Evolutionary conservation across 2,329 filamentous ascomycete genomes (phyloP), one percentile per base, ranked within the genome.

Genomic region (Stenocarpella maydis): DNA sequence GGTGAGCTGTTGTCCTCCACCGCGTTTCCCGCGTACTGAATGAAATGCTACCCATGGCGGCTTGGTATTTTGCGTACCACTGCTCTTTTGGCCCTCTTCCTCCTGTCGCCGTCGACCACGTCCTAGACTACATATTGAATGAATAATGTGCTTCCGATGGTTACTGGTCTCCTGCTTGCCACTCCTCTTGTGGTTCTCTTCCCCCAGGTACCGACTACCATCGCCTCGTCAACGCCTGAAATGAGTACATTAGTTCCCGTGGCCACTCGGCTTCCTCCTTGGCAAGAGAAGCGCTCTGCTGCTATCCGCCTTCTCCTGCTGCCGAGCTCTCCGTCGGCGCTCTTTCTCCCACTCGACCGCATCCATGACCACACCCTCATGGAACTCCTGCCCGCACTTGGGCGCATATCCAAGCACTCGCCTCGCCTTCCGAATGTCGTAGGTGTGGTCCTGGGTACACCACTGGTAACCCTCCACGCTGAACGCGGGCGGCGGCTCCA

Each of bases 401-500:
- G 73, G 72, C 43, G 60, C 6, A 47, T 74, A 76, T 1, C 70
- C 67, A 8, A 76, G 55, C 15, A 71, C 37, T 3, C 71, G 53
- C 24, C 68, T 65, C 2, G 73, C 70, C 63, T 74, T 75, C 7
- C 63, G 67, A 12, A 72, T 65, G 39, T 70, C 72, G 26, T 73
- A 72, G 1, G 73, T 73, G 26, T 74, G 72, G 12, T 71, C 52
- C 28, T 74, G 34, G 4, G 73, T 65, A 10, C 73, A 73, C 53
- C 77, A 77, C 5, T 73, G 68, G 0, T 77, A 49, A 0, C 73
- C 72, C 12, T 74, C 67, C 14, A 71, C 73, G 17, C 75, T 72
- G 10, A 78, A 14, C 43, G 68, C 69, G 0, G 69, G 58, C 0
- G 76, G 76, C 0, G 77, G 76, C 50, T 73, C 73, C 1, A 74